Conservation (phyloP, 2,329 filamentous ascomycete species). For the Arthrobotrys musiformis region DNA sequence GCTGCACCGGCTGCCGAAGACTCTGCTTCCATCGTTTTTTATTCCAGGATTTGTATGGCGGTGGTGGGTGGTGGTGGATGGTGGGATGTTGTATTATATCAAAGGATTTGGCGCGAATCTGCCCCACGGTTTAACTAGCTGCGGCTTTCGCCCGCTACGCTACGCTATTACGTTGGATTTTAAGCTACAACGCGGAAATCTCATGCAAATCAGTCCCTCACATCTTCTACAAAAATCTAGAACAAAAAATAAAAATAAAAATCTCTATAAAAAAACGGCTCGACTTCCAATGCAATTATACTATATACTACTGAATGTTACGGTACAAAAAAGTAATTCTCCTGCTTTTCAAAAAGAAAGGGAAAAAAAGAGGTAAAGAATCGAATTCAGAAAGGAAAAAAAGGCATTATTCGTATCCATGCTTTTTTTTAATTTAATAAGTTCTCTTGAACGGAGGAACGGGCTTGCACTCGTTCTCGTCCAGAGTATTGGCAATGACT, state of each 20-base stretch:
- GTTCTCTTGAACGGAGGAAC: constrained; percentile 90
- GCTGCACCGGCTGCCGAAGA: constrained; percentile 50
- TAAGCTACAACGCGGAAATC: not conserved
- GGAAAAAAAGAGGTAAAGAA: not conserved
- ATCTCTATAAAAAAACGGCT: not conserved
- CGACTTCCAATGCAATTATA: constrained; percentile 16
- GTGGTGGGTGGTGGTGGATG: not conserved
- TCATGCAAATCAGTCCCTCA: not conserved
- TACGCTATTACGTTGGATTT: not conserved
- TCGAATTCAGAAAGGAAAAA: not conserved
- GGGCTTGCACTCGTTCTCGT: constrained; percentile 94
- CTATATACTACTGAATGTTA: constrained; percentile 46
- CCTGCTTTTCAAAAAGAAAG: constrained; percentile 11
- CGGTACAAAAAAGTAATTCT: not conserved
- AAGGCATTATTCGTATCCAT: constrained; percentile 21
- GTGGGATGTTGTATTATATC: not conserved
- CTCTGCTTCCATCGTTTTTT: constrained; percentile 42
- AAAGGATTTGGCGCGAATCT: constrained; percentile 6
- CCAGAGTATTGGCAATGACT: constrained; percentile 84
- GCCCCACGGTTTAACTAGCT: not conserved
- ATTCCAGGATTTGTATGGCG: not conserved
- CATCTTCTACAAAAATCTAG: not conserved
- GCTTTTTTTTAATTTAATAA: constrained; percentile 37
- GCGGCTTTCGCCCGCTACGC: constrained; percentile 1
- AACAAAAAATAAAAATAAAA: not conserved